Conservation (phyloP, 139 green algal species). For the Monoraphidium neglectum region DNA sequence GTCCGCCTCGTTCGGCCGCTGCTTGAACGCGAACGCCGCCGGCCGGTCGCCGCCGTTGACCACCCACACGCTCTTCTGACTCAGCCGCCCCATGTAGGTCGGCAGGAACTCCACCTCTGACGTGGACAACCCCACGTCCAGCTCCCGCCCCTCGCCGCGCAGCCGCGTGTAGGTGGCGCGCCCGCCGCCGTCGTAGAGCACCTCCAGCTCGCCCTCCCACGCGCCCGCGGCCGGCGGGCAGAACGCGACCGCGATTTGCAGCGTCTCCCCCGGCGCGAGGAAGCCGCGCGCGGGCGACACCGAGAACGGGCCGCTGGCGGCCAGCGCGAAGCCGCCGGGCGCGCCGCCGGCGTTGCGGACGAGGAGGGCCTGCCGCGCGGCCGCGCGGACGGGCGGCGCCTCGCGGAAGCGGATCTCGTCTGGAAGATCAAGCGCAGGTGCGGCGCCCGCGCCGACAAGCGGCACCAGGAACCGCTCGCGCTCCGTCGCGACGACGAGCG, state of each 20-base stretch:
- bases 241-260: constrained; percentile 65
- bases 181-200: constrained; percentile 57
- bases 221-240: constrained; percentile 32
- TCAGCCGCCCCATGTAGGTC: constrained; percentile 73
- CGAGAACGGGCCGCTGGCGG: constrained; percentile 46
- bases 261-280: constrained; percentile 62
- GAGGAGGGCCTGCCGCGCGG: constrained; percentile 47
- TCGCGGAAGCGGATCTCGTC: constrained; percentile 59
- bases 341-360: constrained; percentile 73
- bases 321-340: constrained; percentile 59
- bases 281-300: constrained; percentile 52
- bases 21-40: constrained; percentile 49
- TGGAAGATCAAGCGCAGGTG: constrained; percentile 71
- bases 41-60: constrained; percentile 46
- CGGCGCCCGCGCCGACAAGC: constrained; percentile 45
- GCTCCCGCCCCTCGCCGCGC: constrained; percentile 46
- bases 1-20: constrained; percentile 31
- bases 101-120: constrained; percentile 53
- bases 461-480: constrained; percentile 84
- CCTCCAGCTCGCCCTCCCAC: constrained; percentile 56
- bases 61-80: constrained; percentile 67
- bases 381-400: constrained; percentile 42
- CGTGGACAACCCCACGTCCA: constrained; percentile 60
- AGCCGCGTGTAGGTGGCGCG: constrained; percentile 42
- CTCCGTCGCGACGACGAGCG: constrained; percentile 79